Base-by-base conservation (phyloP, 306 rosid species). In the Castanea crenata region DNA sequence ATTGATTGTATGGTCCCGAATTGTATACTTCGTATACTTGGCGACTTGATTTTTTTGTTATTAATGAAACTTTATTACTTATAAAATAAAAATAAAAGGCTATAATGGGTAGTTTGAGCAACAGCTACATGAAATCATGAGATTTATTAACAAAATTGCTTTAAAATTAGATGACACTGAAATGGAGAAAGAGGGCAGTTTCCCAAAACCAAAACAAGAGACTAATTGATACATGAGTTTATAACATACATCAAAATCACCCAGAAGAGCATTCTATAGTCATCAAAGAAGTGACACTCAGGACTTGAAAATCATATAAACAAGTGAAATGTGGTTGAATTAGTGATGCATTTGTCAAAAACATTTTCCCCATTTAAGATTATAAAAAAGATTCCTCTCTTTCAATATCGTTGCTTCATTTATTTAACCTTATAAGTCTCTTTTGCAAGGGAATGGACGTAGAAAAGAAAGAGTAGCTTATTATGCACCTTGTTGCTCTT, bases 401-500 rank as follows among this genome's bases (percentile, higher is more conserved):
- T 64, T 31, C 35, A 15, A 31, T 7, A 6, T 16, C 5, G 5
- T 7, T 7, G 31, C 41, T 15, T 16, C 3, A 3, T 63, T 5
- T 15, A 31, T 16, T 15, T 32, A 1, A 31, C 19, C 52, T 35
- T 68, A 19, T 5, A 19, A 68, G 10, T 9, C 3, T 34, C 20
- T 21, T 21, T 35, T 35, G 52, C 72, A 9, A 19, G 41, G 52
- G 27, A 68, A 19, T 19, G 52, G 41, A 19, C n/a, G 12, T 13
- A 29, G 14, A 63, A 35, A 68, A 10, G 34, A 27, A 13, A 38
- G 41, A 21, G 10, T 13, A 34, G 9, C 70, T 57, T 19, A 57
- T 31, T 11, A 51, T 20, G 54, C 62, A 95, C 96, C 99, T 95
- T 65, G 99, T 95, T 16, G 98, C 99, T 88, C 98, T 85, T 84